Evolutionary conservation across 495 filamentous ascomycete species (phyloP).

Genomic region (Massariosphaeria phaeospora): DNA sequence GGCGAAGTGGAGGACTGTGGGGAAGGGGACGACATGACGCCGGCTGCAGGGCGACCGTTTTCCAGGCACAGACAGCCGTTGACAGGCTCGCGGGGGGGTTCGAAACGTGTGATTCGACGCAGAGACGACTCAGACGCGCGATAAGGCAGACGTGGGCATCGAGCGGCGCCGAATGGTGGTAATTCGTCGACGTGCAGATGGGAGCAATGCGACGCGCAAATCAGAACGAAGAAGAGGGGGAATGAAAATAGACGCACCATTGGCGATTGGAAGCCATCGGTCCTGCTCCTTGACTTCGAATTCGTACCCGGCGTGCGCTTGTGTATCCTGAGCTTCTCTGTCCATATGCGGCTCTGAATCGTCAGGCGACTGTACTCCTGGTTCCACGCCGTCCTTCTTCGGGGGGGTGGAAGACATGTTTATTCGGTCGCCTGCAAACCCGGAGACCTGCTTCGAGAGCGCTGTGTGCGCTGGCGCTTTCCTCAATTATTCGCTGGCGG

Average conservation of each 20-base stretch:
- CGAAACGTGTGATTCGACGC: constrained; percentile 39
- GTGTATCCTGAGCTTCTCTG: constrained; percentile 59
- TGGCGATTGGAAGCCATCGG: constrained; percentile 99
- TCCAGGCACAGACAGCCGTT: constrained; percentile 27
- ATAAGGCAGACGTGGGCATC: constrained; percentile 43
- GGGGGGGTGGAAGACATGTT: constrained; percentile 90
- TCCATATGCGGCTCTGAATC: constrained; percentile 69
- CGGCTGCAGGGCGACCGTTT: constrained; percentile 33
- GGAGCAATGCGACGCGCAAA: constrained; percentile 55
- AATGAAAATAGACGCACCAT: constrained; percentile 70
- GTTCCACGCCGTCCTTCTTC: constrained; percentile 83
- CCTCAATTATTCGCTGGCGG: constrained; percentile 40
- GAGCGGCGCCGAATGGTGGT: constrained; percentile 49
- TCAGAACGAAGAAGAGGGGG: constrained; percentile 37
- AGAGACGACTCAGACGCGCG: constrained; percentile 38
- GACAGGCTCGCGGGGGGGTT: constrained; percentile 12
- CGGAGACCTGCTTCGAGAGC: constrained; percentile 36
- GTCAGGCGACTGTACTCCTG: constrained; percentile 87
- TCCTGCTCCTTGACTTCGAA: constrained; percentile 99
- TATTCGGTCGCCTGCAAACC: constrained; percentile 60
- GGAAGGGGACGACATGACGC: constrained; percentile 39
- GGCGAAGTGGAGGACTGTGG: constrained; percentile 45
- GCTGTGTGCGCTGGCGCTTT: constrained; percentile 37
- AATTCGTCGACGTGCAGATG: constrained; percentile 42
- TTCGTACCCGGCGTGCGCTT: constrained; percentile 69